Conservation (phyloP, 768 basidiomycete genomes). For the Serendipita vermifera region DNA sequence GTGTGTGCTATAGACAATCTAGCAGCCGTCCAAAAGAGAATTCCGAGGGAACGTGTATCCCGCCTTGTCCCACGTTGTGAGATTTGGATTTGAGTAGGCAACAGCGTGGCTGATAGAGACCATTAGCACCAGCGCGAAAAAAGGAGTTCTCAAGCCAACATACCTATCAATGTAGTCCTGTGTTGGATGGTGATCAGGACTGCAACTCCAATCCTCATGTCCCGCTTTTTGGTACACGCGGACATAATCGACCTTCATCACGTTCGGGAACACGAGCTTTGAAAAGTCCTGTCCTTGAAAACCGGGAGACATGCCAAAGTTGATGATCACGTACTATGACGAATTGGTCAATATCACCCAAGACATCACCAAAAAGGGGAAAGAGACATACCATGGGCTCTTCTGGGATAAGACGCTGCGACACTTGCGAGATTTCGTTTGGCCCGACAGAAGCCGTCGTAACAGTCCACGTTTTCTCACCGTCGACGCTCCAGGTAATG, state of each 20-base stretch:
- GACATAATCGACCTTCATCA: constrained; percentile 65
- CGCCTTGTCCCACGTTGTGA: constrained; percentile 21
- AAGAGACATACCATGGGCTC: constrained; percentile 27
- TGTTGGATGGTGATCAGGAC: constrained; percentile 25
- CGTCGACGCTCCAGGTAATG: constrained; percentile 23
- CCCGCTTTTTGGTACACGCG: constrained; percentile 63
- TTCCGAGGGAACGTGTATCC: constrained; percentile 24
- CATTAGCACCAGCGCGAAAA: no score
- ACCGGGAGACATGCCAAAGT: constrained; percentile 54
- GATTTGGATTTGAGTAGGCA: constrained; percentile 23
- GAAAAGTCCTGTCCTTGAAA: constrained; percentile 51
- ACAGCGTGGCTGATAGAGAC: constrained; percentile 15
- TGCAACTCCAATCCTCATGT: constrained; percentile 24
- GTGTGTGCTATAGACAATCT: neutral
- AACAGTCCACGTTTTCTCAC: constrained; percentile 21
- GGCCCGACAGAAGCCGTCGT: constrained; percentile 20
- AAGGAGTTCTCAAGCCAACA: no score
- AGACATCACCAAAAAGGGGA: constrained; percentile 17
- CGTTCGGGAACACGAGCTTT: constrained; percentile 55
- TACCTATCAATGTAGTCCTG: constrained; percentile 22
- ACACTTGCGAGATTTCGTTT: constrained; percentile 20
- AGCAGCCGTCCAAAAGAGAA: neutral
- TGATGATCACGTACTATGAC: constrained; percentile 39
- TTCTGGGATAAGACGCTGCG: constrained; percentile 23
- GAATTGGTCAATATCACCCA: neutral